Evolutionary conservation across 2,329 filamentous ascomycete species (phyloP).

Genomic region (Cladosporium phlei): DNA sequence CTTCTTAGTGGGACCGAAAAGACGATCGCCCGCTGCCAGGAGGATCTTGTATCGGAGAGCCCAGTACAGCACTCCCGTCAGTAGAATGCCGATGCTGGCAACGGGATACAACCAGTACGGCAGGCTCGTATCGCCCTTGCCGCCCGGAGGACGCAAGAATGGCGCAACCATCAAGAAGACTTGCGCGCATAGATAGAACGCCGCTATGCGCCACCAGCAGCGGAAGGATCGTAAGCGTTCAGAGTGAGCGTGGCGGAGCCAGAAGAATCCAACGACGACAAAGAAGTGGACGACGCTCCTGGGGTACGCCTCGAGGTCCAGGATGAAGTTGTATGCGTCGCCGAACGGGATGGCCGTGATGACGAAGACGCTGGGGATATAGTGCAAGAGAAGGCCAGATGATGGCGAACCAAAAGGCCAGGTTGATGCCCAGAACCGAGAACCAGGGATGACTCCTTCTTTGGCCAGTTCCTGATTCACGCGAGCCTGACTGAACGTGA

Average conservation of each 20-base stretch:
- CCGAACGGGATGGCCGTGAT: slow-evolving; percentile 57
- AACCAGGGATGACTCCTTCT: neutral
- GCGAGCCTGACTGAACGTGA: slow-evolving; percentile 34
- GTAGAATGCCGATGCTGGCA: slow-evolving; percentile 37
- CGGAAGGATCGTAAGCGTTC: slow-evolving; percentile 38
- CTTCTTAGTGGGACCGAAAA: no score
- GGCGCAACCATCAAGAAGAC: slow-evolving; percentile 40
- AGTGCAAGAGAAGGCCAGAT: slow-evolving; percentile 41
- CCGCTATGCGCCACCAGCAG: slow-evolving; percentile 56
- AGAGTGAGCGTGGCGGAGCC: no score
- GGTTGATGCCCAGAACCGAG: neutral
- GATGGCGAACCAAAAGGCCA: neutral
- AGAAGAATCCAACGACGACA: slow-evolving; percentile 34
- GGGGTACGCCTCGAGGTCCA: slow-evolving; percentile 66
- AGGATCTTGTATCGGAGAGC: neutral
- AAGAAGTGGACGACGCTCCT: slow-evolving; percentile 57
- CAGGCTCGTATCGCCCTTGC: slow-evolving; percentile 38
- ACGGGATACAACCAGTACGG: slow-evolving; percentile 44
- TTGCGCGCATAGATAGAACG: slow-evolving; percentile 41
- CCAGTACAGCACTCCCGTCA: neutral
- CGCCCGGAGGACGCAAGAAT: slow-evolving; percentile 38
- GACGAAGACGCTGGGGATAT: slow-evolving; percentile 51
- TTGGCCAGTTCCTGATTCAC: neutral
- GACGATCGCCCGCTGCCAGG: no score
- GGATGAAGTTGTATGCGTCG: slow-evolving; percentile 66